Evolutionary conservation across 2,329 filamentous ascomycete genomes (phyloP).

Genomic region (Arachnomyces sp.): DNA sequence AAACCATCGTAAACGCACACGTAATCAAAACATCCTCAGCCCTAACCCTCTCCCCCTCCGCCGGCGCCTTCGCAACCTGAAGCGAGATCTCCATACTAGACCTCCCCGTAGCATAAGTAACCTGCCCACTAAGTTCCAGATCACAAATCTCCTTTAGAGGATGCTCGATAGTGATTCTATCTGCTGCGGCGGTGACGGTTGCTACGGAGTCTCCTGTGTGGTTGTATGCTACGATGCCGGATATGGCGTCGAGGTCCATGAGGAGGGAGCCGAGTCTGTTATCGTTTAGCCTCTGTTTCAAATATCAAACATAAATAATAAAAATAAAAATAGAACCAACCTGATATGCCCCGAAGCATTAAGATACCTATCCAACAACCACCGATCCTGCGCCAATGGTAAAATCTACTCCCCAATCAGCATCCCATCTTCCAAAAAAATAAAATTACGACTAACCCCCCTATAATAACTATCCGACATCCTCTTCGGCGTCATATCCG

Average conservation of each 20-base stretch:
- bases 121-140: conserved; percentile 62
- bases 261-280: conserved; percentile 64
- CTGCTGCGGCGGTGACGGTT: conserved; percentile 58
- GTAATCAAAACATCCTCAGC: conserved; percentile 60
- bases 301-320: no score
- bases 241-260: conserved; percentile 73
- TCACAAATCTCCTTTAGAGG: conserved; percentile 71
- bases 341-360: conserved; percentile 69
- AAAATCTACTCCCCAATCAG: conserved; percentile 44
- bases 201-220: conserved; percentile 59
- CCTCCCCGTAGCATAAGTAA: conserved; percentile 64
- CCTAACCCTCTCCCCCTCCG: conserved; percentile 21
- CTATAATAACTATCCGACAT: conserved; percentile 66
- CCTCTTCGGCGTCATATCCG: conserved; percentile 56
- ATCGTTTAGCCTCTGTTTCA: no score
- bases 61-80: conserved; percentile 61
- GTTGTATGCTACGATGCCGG: conserved; percentile 68
- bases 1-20: conserved; percentile 74
- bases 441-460: conserved; percentile 43
- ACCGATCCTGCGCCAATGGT: conserved; percentile 65
- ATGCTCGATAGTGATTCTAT: conserved; percentile 60
- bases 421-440: conserved; percentile 4
- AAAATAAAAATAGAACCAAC: conserved; percentile 27
- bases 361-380: conserved; percentile 69
- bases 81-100: conserved; percentile 68